These are phyloP conservation scores for Physcia stellaris DNA, from an alignment of 495 filamentous ascomycete genomes.

Conservation along the genomic window DNA sequence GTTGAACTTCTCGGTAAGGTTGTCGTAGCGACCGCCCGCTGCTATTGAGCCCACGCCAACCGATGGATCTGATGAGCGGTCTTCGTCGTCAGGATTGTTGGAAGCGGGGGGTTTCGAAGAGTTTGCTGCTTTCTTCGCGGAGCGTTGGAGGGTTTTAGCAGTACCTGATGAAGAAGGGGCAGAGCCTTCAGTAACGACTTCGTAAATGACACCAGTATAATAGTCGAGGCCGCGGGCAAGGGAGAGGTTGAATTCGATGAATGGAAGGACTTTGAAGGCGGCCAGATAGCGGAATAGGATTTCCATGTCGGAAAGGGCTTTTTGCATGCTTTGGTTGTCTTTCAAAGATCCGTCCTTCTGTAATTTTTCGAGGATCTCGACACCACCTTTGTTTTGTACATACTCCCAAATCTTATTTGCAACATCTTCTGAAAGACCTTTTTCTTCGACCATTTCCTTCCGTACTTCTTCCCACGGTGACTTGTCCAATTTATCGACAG, in stretches of 20 bases:
- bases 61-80: constrained; percentile 68
- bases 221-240: constrained; percentile 84
- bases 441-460: constrained; percentile 87
- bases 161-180: constrained; percentile 51
- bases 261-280: constrained; percentile 54
- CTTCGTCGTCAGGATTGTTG: constrained; percentile 52
- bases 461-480: constrained; percentile 78
- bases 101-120: constrained; percentile 45
- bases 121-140: constrained; percentile 34
- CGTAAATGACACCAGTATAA: constrained; percentile 90
- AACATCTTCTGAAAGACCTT: constrained; percentile 57
- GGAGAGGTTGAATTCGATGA: constrained; percentile 67
- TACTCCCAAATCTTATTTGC: constrained; percentile 82
- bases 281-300: constrained; percentile 72
- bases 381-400: constrained; percentile 51
- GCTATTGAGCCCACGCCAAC: constrained; percentile 78
- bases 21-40: constrained; percentile 85
- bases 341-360: constrained; percentile 46
- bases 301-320: constrained; percentile 69
- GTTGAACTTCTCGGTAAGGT: constrained; percentile 84
- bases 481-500: constrained; percentile 95
- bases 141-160: constrained; percentile 27
- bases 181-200: constrained; percentile 76
- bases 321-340: constrained; percentile 57
- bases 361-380: constrained; percentile 55